Base-by-base conservation (phyloP, 257 asterid species). In the Linaria vulgaris region DNA sequence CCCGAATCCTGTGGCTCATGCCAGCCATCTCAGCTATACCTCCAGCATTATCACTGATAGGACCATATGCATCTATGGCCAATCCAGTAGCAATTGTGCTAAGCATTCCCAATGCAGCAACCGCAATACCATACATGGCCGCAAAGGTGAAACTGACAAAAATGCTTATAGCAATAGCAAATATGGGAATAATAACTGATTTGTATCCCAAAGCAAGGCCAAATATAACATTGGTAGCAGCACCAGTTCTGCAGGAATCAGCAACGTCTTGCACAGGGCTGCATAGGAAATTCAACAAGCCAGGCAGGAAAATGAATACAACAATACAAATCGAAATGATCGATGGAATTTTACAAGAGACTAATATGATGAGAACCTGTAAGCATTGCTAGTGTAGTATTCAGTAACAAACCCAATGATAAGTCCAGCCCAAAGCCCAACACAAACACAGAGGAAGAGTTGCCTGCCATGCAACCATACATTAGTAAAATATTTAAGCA, bases 21-120 rank as follows among this genome's bases (percentile, higher is more conserved):
- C 96, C 96, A 37, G 96, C 96, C 96, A 88, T 88, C 83, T 88
- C 96, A 64, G 96, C 96, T 20, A 88, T 88, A 31, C 96, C 96
- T 50, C 96, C 96, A 58, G 96, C 96, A 67, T 88, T 88, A 61
- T 88, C 96, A 71, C 96, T 88, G 72, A 88, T 88, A 19, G 96
- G 96, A 31, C 96, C 96, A 74, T 88, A 88, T 59, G 96, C 96
- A 72, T 88, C 96, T 51, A 88, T 88, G 12, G 96, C 95, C 74
- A 88, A 66, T 21, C 96, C 95, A 46, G 96, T 86, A 57, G 96
- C 96, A 57, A 88, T 88, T 21, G 96, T 88, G 88, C 96, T 88
- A 74, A 88, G 69, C 95, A 88, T 88, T 56, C 96, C 96, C 56
- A 88, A 83, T 66, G 96, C 96, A 70, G 96, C 90, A n/a, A 86